Conservation (phyloP, 257 asterid species). For the Nemophila menziesii region DNA sequence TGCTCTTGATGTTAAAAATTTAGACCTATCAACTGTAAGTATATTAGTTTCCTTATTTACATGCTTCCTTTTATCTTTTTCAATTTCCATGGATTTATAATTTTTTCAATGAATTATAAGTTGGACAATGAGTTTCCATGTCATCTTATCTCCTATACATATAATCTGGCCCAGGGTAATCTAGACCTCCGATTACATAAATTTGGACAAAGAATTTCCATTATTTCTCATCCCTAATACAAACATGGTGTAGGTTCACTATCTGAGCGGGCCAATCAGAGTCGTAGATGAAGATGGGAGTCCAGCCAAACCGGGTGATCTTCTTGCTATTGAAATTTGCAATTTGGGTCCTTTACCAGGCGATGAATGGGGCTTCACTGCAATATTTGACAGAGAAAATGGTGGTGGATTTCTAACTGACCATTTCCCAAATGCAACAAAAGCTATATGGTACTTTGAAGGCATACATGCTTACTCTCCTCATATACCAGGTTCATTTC, state of each 20-base stretch:
- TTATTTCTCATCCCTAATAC: no score
- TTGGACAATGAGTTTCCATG: no score
- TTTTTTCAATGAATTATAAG: no score
- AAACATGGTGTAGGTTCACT: constrained; percentile 53
- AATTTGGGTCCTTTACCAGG: constrained; percentile 92
- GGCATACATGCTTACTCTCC: constrained; percentile 95
- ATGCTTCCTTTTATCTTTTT: not conserved
- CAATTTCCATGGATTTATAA: no score
- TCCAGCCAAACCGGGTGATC: constrained; percentile 84
- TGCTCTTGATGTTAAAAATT: constrained; percentile 36
- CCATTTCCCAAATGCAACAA: constrained; percentile 77
- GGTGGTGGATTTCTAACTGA: constrained; percentile 96
- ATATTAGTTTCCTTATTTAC: constrained; percentile 1
- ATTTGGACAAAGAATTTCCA: no score
- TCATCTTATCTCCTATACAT: not conserved
- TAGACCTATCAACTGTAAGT: constrained; percentile 46
- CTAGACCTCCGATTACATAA: no score
- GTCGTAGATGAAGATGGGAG: constrained; percentile 52
- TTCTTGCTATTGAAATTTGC: constrained; percentile 78
- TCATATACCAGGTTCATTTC: constrained; percentile 68
- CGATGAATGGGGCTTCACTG: constrained; percentile 95
- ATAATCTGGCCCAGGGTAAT: no score
- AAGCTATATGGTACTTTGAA: constrained; percentile 93
- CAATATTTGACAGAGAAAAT: constrained; percentile 83
- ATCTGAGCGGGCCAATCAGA: constrained; percentile 84